Evolutionary conservation across 768 basidiomycete genomes (phyloP).

Genomic region (Pleurotus pulmonarius): DNA sequence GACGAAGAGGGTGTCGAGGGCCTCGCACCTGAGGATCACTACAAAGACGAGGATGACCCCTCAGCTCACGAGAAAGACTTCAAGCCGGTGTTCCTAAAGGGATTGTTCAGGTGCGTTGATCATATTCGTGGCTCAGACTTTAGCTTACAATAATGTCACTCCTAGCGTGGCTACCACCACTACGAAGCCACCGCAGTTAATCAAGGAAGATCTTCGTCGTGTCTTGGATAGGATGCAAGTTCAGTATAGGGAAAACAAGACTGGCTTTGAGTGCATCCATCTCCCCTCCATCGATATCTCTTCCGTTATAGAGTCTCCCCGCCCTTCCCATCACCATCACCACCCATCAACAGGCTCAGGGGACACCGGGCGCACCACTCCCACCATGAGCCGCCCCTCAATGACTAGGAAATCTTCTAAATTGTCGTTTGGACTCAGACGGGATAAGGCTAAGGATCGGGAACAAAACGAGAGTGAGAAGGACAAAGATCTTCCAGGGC

Average conservation of each 20-base stretch:
- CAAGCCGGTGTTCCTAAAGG: slow-evolving; percentile 95
- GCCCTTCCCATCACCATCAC: slow-evolving; percentile 27
- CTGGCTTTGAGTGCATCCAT: slow-evolving; percentile 96
- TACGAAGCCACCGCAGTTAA: slow-evolving; percentile 74
- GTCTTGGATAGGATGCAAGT: slow-evolving; percentile 95
- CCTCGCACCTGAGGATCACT: slow-evolving; percentile 34
- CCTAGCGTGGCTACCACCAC: slow-evolving; percentile 90
- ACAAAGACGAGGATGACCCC: slow-evolving; percentile 46
- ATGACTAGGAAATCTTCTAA: slow-evolving; percentile 75
- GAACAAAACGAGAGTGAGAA: slow-evolving; percentile 35
- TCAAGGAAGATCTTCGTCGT: slow-evolving; percentile 80
- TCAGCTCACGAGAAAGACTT: slow-evolving; percentile 61
- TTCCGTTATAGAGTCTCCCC: slow-evolving; percentile 47
- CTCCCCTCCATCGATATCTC: slow-evolving; percentile 89
- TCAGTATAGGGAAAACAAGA: slow-evolving; percentile 85
- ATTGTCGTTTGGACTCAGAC: slow-evolving; percentile 66
- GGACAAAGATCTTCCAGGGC: slow-evolving; percentile 25
- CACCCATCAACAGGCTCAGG: slow-evolving; percentile 47
- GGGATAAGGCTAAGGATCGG: slow-evolving; percentile 50
- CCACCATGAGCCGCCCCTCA: slow-evolving; percentile 39
- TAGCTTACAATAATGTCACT: slow-evolving; percentile 2
- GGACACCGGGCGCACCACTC: slow-evolving; percentile 38
- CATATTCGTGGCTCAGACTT: neutral
- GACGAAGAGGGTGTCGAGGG: slow-evolving; percentile 26
- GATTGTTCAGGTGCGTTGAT: slow-evolving; percentile 77